Evolutionary conservation across 2,329 filamentous ascomycete species (phyloP), one percentile per base, ranked within the genome.

Genomic region (Sodiomyces alkalinus): DNA sequence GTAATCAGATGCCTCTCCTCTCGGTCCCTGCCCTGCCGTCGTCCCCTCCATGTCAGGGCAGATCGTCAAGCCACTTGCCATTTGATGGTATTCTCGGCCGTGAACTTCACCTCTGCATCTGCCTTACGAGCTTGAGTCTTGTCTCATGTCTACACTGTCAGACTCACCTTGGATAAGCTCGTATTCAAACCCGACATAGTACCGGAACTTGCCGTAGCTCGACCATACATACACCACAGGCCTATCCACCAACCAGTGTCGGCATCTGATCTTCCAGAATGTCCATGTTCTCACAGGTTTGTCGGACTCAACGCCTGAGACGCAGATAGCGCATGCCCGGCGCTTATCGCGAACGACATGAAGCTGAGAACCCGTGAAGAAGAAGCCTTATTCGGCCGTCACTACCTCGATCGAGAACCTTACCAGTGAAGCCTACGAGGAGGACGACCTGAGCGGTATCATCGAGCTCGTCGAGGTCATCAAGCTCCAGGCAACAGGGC

Each of bases 401-500:
- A 93, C 87, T 19, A 87, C 93, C 30, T 81, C 82, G 38, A 72
- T 98, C 43, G 90, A 96, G 53, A 77, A 77, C 34, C 68, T 96
- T 42, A 96, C 87, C 2, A 78, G 81, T 45, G 87, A 94, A 53
- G 64, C 79, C 36, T 92, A 81, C 53, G 79, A 92, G 35, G 82
- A 92, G 47, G 83, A 96, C 49, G 86, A 96, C 50, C 63, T 92
- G 20, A 79, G 81, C 43, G 90, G 87, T 15, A 83, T 98, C 39
- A 81, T 87, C 22, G 86, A 96, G 44, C 72, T 98, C 15, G 81
- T 96, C 38, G 90, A 98, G 53, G 83, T 90, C 32, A 81, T 98
- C 48, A 79, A 80, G 39, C 73, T 98, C 33, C 90, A 98, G 54
- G 66, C 69, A 16, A 80, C 80, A 6, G 90, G 90, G 0, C 83